Evolutionary conservation across 2,329 filamentous ascomycete species (phyloP).

Genomic region (Mariannaea elegans): DNA sequence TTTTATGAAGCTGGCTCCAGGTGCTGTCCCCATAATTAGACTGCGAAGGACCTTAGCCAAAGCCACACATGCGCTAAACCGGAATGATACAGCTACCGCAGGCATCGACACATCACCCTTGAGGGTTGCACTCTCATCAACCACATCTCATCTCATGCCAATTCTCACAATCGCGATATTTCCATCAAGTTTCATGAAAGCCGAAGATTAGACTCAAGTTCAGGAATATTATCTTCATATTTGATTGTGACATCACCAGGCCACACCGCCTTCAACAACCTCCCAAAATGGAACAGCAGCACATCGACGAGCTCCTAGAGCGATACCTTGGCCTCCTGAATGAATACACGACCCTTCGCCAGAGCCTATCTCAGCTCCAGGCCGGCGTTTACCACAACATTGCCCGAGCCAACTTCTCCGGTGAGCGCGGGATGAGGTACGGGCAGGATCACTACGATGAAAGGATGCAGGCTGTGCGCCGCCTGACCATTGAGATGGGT

Average conservation of each 20-base stretch:
- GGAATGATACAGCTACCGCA: slow-evolving; percentile 22
- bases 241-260: background rate
- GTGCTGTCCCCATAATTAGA: too few species aligned
- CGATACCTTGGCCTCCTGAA: slow-evolving; percentile 73
- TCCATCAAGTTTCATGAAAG: too few species aligned
- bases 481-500: slow-evolving; percentile 44
- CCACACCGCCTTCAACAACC: background rate
- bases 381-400: slow-evolving; percentile 66
- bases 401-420: slow-evolving; percentile 79
- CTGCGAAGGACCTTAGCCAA: background rate
- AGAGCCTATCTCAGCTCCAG: slow-evolving; percentile 62
- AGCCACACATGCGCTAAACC: slow-evolving; percentile 30
- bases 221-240: background rate
- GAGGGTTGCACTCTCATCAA: slow-evolving; percentile 7
- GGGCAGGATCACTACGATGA: slow-evolving; percentile 77
- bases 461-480: slow-evolving; percentile 71
- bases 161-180: background rate
- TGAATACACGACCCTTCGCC: slow-evolving; percentile 69
- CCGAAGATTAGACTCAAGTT: background rate
- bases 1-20: too few species aligned
- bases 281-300: slow-evolving; percentile 40
- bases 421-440: slow-evolving; percentile 70
- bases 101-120: slow-evolving; percentile 14
- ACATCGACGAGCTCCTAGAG: slow-evolving; percentile 71
- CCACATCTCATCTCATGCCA: background rate